A percentile compares a stretch with the other conserved stretches of the same genome.
These are phyloP conservation scores for Penicillium sumatraense DNA, from an alignment of 2,329 filamentous ascomycete genomes.

Conservation along the genomic window DNA sequence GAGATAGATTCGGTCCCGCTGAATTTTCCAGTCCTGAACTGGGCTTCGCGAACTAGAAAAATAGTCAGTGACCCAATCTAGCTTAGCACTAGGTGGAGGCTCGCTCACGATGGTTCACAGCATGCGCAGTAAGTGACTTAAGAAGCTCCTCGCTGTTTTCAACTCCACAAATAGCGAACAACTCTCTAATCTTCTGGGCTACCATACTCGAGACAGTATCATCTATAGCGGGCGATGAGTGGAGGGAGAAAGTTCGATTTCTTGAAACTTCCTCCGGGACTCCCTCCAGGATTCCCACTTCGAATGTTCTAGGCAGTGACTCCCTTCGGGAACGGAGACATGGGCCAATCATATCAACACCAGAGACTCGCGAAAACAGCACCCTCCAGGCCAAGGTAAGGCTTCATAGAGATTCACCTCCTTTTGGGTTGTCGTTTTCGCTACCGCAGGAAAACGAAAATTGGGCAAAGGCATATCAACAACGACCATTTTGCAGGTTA, in stretches of 20 bases:
- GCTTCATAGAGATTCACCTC: no score
- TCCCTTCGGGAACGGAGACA: constrained; percentile 16
- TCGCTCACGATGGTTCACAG: neutral
- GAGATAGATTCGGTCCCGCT: neutral
- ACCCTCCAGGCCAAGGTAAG: constrained; percentile 6
- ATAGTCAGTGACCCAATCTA: neutral
- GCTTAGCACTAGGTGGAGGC: neutral
- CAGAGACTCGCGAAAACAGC: neutral
- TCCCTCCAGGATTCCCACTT: constrained; percentile 3
- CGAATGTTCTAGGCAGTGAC: constrained; percentile 13
- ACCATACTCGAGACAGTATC: neutral
- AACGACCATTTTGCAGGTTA: no score
- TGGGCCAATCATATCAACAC: constrained; percentile 12
- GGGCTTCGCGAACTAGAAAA: neutral
- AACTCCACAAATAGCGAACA: constrained; percentile 1
- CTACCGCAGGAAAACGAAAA: no score
- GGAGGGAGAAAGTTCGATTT: neutral
- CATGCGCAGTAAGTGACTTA: neutral
- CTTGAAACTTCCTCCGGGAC: neutral
- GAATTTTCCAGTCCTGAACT: neutral
- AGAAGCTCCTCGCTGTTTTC: constrained; percentile 1
- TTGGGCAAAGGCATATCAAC: no score
- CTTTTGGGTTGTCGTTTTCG: no score
- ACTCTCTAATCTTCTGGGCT: constrained; percentile 1
- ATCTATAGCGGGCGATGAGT: neutral